Evolutionary conservation across 2,329 filamentous ascomycete genomes (phyloP), one percentile per base, ranked within the genome.

Genomic region (Aureobasidium uvarum): DNA sequence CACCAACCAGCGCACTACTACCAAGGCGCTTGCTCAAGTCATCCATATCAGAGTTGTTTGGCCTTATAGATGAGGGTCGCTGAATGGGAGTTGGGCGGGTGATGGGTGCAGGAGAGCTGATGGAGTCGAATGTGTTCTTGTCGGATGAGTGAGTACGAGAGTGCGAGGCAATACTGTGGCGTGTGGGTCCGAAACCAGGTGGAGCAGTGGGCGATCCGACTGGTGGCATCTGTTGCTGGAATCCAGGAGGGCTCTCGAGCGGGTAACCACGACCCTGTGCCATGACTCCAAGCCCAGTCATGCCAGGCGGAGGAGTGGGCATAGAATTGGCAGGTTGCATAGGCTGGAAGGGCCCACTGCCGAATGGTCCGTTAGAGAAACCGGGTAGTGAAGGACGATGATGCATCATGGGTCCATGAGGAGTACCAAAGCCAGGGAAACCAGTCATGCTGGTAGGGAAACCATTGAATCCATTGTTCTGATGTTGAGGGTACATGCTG

Each of bases 61-160:
- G 84, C 68, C 83, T 82, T 11, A 83, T 86, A 74, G 92, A 96
- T 18, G 88, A 88, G 0, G 95, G 94, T 39, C 92, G 86, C 68
- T 94, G 91, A 68, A 98, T 97, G 0, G 94, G 94, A 28, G 90
- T 86, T 31, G 93, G 94, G 63, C 92, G 85, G 52, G 89, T 85
- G 67, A 96, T 94, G 1, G 91, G 90, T 68, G 92, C 88, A 39
- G 88, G 82, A 63, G 85, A 81, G 62, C 75, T 74, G 38, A 82
- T 78, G 18, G 81, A 80, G 10, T 93, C 89, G 67, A 88, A 86
- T 14, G 77, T 79, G 23, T 81, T 80, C 68, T 81, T 81, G 59
- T 85, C 83, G 67, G 80, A 81, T 0, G 92, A 96, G 13, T 86
- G 83, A 70, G 96, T 91, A 68, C 92, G 85, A 10, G 89, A 89